Conservation (phyloP, 2,329 filamentous ascomycete genomes). For the Ciborinia camelliae region DNA sequence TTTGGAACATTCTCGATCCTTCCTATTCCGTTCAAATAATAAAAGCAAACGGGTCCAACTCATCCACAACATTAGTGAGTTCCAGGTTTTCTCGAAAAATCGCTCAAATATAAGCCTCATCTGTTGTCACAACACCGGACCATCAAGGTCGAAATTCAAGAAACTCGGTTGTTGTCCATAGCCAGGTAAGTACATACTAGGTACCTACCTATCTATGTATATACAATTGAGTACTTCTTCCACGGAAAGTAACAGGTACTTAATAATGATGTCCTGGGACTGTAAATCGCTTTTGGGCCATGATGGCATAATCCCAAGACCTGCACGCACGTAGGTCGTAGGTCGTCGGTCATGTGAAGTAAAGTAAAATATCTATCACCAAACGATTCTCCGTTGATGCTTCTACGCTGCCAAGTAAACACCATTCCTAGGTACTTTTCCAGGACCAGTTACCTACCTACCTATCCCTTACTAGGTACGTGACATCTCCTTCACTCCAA, state of each 20-base stretch:
- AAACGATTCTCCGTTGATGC: no score
- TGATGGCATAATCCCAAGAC: constrained; percentile 1
- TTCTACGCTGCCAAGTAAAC: neutral
- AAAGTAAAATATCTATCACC: no score
- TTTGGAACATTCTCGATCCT: neutral
- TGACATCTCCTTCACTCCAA: no score
- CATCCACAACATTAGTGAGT: constrained; percentile 10
- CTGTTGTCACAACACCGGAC: constrained; percentile 10
- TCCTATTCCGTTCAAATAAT: neutral
- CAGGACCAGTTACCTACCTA: no score
- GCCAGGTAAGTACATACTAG: no score
- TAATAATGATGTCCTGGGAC: neutral
- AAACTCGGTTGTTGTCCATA: no score
- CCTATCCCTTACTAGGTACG: no score
- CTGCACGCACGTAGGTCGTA: neutral
- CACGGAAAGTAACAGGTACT: neutral
- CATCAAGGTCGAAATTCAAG: neutral
- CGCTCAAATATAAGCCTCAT: constrained; percentile 12
- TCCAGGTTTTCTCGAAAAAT: constrained; percentile 12
- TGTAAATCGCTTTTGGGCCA: neutral
- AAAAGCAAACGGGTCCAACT: constrained; percentile 1
- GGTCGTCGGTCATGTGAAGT: neutral
- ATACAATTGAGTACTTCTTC: neutral
- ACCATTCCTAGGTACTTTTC: no score
- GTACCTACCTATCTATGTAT: neutral